Base-by-base conservation (phyloP, 352 stramenopile species). In the Blastocystis sp. region DNA sequence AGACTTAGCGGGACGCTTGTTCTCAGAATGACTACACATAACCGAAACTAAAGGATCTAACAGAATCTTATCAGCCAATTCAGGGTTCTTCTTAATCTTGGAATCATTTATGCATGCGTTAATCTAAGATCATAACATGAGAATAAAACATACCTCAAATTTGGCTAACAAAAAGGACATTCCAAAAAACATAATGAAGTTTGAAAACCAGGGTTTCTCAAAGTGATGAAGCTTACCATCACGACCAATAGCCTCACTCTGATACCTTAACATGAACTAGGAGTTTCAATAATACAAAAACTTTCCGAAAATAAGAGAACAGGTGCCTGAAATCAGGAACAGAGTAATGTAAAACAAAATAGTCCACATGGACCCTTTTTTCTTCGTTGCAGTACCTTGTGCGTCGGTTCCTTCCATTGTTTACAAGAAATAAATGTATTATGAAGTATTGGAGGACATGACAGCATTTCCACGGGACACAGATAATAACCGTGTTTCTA, bases 171-270 rank as follows among this genome's bases (percentile, higher is more conserved):
- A 43, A 52, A 83, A 83, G 32, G 52, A 46, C 71, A 83, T 83
- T n/a, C 71, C 71, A 32, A 83, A 69, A 39, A 83, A 83, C 71
- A 83, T 83, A 39, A 83, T 83, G 57, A 83, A 83, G 37, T 83
- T 83, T 19, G 71, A 83, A 43, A 83, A 83, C 71, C 71, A 83
- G 1, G 71, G 71, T 32, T 83, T 83, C 37, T 83, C 35, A 29
- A 83, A 83, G 51, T 83, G 32, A n/a, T 83, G 35, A 24, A 32
- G 21, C 32, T 83, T 35, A 29, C 71, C 71, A 59, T 65, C 27
- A 54, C 52, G 58, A 27, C 71, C 71, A 59, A 83, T 69, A 35
- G 71, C 39, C 19, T 57, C 29, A 27, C 27, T 83, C 57, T 83
- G 71, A 32, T 83, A 83, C 11, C 63, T 75, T 14, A 24, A 54